Base-by-base conservation (phyloP, 805 yeast genomes). In the Yarrowia keelungensis region DNA sequence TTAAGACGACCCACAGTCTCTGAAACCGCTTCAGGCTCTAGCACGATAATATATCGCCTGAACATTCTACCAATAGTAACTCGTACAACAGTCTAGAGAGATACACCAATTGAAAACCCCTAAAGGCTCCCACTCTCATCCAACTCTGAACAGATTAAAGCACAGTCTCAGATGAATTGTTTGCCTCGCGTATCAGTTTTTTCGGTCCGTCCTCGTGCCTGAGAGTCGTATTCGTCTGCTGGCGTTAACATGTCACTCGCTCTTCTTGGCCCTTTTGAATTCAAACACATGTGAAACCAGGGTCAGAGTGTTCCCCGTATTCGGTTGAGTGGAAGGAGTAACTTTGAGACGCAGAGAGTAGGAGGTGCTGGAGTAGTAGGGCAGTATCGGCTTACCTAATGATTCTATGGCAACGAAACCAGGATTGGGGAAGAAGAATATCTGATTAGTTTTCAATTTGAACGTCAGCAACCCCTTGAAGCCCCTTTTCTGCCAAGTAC, bases 101-200 rank as follows among this genome's bases (percentile, higher is more conserved):
- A 19, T 19, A 19, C 19, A 19, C 19, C 19, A 19, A 19, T 19
- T 19, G 19, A 19, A 19, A 19, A 19, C 19, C 19, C 19, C 19
- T 19, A 19, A 19, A 19, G 19, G 19, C 19, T 19, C 19, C 19
- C 19, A 19, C 19, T 19, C 19, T 19, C 19, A 19, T 19, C 19
- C 49, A 47, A 47, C 51, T 47, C 51, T 16, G 36, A 22, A 5
- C 11, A 5, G 11, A 14, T 11, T 47, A 47, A 47, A 47, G 36
- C 36, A 43, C 16, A 12, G 51, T 47, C 51, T 47, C 51, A 47
- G 51, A 26, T 47, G 51, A 47, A 47, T 47, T 47, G 51, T 47
- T 46, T 47, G 16, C 4, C 5, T 12, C 16, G 5, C 51, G 51
- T 47, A 47, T 47, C 36, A 1, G 16, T 22, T 4, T 4, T n/a